Conservation (phyloP, 2,329 filamentous ascomycete genomes). For the Clarireedia sp. region DNA sequence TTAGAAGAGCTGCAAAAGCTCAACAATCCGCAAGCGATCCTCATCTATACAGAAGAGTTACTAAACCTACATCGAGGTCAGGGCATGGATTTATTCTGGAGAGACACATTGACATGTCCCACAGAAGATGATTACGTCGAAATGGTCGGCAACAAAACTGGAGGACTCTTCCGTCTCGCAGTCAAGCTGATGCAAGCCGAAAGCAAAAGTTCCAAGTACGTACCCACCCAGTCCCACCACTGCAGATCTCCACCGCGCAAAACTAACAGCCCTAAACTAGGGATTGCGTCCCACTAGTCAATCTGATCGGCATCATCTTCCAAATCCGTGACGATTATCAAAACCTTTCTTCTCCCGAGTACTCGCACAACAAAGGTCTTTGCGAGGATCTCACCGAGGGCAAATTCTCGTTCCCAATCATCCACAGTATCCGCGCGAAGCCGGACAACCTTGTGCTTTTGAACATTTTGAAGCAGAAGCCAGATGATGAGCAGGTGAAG, state of each 20-base stretch:
- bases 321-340: slow-evolving; percentile 92
- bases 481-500: slow-evolving; percentile 80
- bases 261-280: slow-evolving; percentile 23
- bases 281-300: slow-evolving; percentile 78
- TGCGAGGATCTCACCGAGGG: slow-evolving; percentile 95
- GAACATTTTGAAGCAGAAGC: slow-evolving; percentile 89
- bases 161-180: slow-evolving; percentile 74
- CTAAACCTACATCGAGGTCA: slow-evolving; percentile 80
- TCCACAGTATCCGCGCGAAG: slow-evolving; percentile 79
- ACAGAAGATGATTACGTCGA: slow-evolving; percentile 87
- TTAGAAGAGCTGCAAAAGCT: slow-evolving; percentile 68
- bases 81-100: slow-evolving; percentile 88
- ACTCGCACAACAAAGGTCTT: slow-evolving; percentile 83
- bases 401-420: slow-evolving; percentile 94
- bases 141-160: slow-evolving; percentile 89
- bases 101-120: slow-evolving; percentile 75
- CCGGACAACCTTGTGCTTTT: slow-evolving; percentile 70
- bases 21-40: slow-evolving; percentile 56
- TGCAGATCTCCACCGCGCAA: slow-evolving; percentile 5
- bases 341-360: slow-evolving; percentile 69
- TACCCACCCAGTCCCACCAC: slow-evolving; percentile 1
- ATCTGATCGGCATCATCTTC: slow-evolving; percentile 76
- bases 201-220: slow-evolving; percentile 38
- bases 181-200: slow-evolving; percentile 86
- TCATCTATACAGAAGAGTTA: slow-evolving; percentile 74